A percentile compares a stretch with the other conserved stretches of the same genome.
These are phyloP conservation scores for Vaccinium macrocarpon DNA, from an alignment of 148 eudicot species.

Conservation along the genomic window DNA sequence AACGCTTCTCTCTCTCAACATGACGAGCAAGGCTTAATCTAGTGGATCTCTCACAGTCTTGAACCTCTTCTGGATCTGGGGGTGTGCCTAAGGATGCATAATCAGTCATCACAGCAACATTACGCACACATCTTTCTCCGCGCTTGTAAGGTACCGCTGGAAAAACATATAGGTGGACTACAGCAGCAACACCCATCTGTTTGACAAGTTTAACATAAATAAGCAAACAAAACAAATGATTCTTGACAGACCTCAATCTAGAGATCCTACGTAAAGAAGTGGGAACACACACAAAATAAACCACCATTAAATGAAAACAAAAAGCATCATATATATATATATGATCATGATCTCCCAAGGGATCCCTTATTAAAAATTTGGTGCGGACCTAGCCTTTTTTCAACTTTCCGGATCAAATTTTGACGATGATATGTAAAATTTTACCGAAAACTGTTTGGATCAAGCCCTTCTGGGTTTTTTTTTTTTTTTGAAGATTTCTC, in stretches of 20 bases:
- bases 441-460: too few species aligned
- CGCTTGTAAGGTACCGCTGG: conserved; percentile 93
- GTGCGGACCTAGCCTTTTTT: too few species aligned
- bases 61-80: conserved; percentile 93
- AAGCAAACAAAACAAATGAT: conserved; percentile 5
- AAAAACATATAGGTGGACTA: conserved; percentile 89
- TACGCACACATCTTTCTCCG: conserved; percentile 92
- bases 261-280: neutral
- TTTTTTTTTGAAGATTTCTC: too few species aligned
- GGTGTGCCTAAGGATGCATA: conserved; percentile 86
- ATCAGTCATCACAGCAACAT: conserved; percentile 90
- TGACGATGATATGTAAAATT: too few species aligned
- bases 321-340: neutral
- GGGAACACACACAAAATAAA: neutral
- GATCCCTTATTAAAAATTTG: too few species aligned
- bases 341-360: too few species aligned
- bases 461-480: too few species aligned
- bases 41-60: conserved; percentile 64
- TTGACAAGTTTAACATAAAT: conserved; percentile 16
- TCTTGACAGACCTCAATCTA: neutral
- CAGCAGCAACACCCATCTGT: conserved; percentile 98
- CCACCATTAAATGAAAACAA: neutral
- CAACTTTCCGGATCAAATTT: too few species aligned
- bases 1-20: conserved; percentile 60
- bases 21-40: conserved; percentile 43